These are phyloP conservation scores for Rhodotorula sp. DNA, from an alignment of 1,284 basidiomycete genomes.

Conservation along the genomic window DNA sequence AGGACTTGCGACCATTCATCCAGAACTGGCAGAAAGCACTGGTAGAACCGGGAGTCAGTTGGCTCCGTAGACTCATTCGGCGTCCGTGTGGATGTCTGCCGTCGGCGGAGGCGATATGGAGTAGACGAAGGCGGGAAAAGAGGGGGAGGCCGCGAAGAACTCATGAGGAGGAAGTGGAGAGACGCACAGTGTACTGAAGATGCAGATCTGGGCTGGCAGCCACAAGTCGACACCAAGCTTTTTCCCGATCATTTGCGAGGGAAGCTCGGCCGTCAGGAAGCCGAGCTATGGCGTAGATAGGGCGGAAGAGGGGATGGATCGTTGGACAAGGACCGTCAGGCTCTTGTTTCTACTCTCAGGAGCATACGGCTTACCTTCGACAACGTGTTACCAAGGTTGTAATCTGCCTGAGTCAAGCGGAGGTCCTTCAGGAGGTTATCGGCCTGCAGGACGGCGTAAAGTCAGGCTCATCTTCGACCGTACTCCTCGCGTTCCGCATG, in stretches of 20 bases:
- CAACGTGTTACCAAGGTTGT: constrained; percentile 50
- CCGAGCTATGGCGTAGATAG: neutral
- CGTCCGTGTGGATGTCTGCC: no score
- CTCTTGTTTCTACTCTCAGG: no score
- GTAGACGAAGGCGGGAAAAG: no score
- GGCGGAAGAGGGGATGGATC: neutral
- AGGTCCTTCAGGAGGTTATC: constrained; percentile 53
- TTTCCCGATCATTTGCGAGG: constrained; percentile 49
- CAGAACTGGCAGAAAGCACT: constrained; percentile 26
- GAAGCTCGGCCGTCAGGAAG: constrained; percentile 33
- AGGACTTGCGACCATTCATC: constrained; percentile 40
- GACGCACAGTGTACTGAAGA: neutral
- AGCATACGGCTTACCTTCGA: neutral
- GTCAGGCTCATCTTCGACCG: no score
- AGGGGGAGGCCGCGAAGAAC: no score
- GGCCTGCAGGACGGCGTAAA: constrained; percentile 19
- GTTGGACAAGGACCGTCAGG: no score
- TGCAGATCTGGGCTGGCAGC: constrained; percentile 15
- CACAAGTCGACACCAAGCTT: constrained; percentile 49
- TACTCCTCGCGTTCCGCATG: no score
- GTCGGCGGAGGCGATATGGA: no score
- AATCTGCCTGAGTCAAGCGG: constrained; percentile 50
- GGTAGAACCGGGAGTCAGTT: no score
- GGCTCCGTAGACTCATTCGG: no score
- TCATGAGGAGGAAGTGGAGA: no score